A percentile compares a stretch with the other conserved stretches of the same genome.
phyloP scores from a whole-genome alignment of 2,329 filamentous ascomycete species.

The Penicillium sp. region DNA sequence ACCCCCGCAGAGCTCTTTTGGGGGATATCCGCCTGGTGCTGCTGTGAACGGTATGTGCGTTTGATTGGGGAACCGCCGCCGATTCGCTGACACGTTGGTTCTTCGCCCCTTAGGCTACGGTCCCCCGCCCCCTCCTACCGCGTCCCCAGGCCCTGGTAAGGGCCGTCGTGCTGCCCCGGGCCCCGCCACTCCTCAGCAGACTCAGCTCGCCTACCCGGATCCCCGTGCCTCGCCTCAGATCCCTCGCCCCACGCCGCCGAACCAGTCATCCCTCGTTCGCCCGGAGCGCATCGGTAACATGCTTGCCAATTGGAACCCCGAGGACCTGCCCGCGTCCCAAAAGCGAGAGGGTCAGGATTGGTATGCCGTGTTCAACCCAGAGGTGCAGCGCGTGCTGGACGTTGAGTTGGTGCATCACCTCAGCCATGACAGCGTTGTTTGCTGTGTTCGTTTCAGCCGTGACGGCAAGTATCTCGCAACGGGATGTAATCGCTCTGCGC shows the following conservation, averaged over 20 bases:
- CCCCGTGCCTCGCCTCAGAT: conserved; percentile 81
- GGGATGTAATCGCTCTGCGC: conserved; percentile 97
- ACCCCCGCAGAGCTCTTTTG: conserved; percentile 68
- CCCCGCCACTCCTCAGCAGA: conserved; percentile 88
- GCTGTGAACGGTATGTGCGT: conserved; percentile 58
- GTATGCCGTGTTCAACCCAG: conserved; percentile 96
- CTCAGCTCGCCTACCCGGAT: conserved; percentile 81
- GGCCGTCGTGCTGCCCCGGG: conserved; percentile 62
- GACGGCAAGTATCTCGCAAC: conserved; percentile 96
- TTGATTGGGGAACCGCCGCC: conserved; percentile 22
- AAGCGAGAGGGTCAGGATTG: conserved; percentile 91
- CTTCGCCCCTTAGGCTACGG: conserved; percentile 61
- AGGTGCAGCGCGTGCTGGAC: conserved; percentile 82
- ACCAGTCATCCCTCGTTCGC: conserved; percentile 47
- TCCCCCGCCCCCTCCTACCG: conserved; percentile 77
- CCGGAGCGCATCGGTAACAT: conserved; percentile 60
- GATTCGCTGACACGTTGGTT: conserved; percentile 52
- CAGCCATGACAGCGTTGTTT: conserved; percentile 92
- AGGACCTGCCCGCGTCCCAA: conserved; percentile 76
- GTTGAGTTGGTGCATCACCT: conserved; percentile 93
- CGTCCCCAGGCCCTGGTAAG: conserved; percentile 81
- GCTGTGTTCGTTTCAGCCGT: conserved; percentile 93
- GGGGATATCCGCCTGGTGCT: conserved; percentile 64
- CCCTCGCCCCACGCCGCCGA: conserved; percentile 73
- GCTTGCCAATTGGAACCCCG: conserved; percentile 81